Base-by-base conservation (phyloP, 2,329 filamentous ascomycete species). In the Nemania diffusa region DNA sequence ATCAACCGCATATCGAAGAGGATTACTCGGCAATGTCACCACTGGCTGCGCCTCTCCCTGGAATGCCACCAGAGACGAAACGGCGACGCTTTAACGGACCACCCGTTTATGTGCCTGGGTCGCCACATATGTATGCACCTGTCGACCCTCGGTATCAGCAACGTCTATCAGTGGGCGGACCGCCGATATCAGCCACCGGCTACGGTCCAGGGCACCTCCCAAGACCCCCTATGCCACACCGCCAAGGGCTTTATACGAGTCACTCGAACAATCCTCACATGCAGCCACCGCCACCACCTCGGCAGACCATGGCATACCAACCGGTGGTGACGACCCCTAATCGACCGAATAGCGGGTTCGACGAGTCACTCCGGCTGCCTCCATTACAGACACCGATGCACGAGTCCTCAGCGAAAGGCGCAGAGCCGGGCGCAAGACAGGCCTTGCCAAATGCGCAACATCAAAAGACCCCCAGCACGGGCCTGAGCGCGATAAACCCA, bases 261-360 rank as follows among this genome's bases (percentile, higher is more conserved):
- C 70, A 73, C 37, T 53, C 62, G 13, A 52, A 50, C 37, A 70
- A 69, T 34, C 59, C 67, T 53, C 79, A 84, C 5, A 86, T 89
- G 83, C 81, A 84, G 13, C 86, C 88, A 22, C 87, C 87, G 9
- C 86, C 88, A 24, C 87, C 87, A 29, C 85, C 87, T 29, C 81
- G 85, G 32, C 83, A 84, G 67, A 48, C 77, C 56, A 44, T 78
- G 78, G 63, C 75, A 69, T 79, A 79, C 77, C 27, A 75, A 17
- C 77, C 64, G 7, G 46, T 67, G 44, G 37, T 50, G 80, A 81
- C 74, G 1, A 77, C 74, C 9, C 68, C 74, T 7, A 72, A 40
- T 22, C 76, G 76, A 9, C 81, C 82, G 52, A 83, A 85, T 64
- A 80, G 81, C 51, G 85, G 81, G 6, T 86, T 85, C 68, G 84